Conservation (phyloP, 129 eudicot genomes). For the Oenanthe sinensis region DNA sequence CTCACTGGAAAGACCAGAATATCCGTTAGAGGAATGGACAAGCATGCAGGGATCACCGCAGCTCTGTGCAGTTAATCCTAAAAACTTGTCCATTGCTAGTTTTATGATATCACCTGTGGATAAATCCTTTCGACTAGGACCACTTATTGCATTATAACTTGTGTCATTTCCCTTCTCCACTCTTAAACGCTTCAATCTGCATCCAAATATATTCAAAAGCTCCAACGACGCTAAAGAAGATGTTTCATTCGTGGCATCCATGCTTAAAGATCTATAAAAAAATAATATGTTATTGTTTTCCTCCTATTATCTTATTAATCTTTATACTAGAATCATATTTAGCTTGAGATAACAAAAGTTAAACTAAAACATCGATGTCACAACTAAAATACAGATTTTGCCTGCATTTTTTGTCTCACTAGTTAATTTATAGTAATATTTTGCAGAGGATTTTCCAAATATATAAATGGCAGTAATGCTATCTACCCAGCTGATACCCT, state of each 20-base stretch:
- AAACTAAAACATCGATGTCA: background rate
- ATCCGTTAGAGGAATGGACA: background rate
- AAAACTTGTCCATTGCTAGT: slow-evolving; percentile 16
- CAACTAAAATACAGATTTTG: background rate
- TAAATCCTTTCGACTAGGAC: slow-evolving; percentile 1
- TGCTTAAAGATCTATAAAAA: background rate
- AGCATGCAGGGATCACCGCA: background rate
- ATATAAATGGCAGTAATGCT: background rate
- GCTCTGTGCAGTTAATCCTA: slow-evolving; percentile 11
- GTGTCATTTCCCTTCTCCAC: background rate
- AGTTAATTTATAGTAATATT: background rate
- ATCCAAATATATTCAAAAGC: background rate
- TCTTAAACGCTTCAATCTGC: background rate
- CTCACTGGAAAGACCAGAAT: slow-evolving; percentile 1
- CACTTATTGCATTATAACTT: background rate
- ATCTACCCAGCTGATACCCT: background rate
- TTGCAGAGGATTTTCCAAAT: background rate
- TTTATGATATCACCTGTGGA: slow-evolving; percentile 19
- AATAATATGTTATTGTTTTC: background rate
- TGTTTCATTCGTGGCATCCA: background rate
- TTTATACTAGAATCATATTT: background rate
- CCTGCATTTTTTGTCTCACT: slow-evolving; percentile 4
- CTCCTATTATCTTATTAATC: background rate
- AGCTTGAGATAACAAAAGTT: background rate
- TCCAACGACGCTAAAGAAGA: background rate